Conservation (phyloP, 345 rosid genomes). For the Nephelium lappaceum region DNA sequence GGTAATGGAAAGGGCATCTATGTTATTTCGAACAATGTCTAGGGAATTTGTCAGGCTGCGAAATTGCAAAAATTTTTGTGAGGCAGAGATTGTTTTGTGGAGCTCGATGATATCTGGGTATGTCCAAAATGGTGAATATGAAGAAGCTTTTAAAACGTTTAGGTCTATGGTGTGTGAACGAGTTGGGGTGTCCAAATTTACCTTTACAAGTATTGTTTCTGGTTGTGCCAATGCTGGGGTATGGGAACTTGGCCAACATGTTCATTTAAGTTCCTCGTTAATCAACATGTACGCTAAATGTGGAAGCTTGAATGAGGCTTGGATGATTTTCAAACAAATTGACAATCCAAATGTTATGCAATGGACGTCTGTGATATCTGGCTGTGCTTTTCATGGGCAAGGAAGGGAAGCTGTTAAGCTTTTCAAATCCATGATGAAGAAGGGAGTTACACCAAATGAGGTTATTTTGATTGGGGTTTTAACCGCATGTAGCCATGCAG, state of each 20-base stretch:
- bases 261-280: slow-evolving; percentile 46
- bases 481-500: slow-evolving; percentile 60
- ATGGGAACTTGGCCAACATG: slow-evolving; percentile 42
- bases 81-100: slow-evolving; percentile 37
- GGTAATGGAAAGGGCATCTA: slow-evolving; percentile 35
- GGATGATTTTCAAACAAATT: slow-evolving; percentile 35
- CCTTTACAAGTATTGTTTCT: slow-evolving; percentile 52
- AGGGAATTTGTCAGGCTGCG: slow-evolving; percentile 9
- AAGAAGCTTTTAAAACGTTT: slow-evolving; percentile 40
- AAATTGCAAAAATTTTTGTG: slow-evolving; percentile 7
- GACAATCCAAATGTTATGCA: slow-evolving; percentile 35
- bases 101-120: slow-evolving; percentile 59
- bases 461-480: slow-evolving; percentile 50
- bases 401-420: slow-evolving; percentile 45
- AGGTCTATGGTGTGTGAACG: slow-evolving; percentile 36
- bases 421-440: slow-evolving; percentile 33
- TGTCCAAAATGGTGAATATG: slow-evolving; percentile 41
- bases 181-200: slow-evolving; percentile 38
- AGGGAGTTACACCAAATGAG: slow-evolving; percentile 48
- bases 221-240: slow-evolving; percentile 46
- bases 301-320: slow-evolving; percentile 49
- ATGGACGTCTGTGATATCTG: slow-evolving; percentile 59
- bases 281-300: slow-evolving; percentile 58
- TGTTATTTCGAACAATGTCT: slow-evolving; percentile 21
- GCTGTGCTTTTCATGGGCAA: slow-evolving; percentile 50